Percentiles rank a stretch among this genome's conserved stretches.
These are phyloP conservation scores for Cutaneotrichosporon curvatum DNA, from an alignment of 1,284 basidiomycete species.

Conservation along the genomic window DNA sequence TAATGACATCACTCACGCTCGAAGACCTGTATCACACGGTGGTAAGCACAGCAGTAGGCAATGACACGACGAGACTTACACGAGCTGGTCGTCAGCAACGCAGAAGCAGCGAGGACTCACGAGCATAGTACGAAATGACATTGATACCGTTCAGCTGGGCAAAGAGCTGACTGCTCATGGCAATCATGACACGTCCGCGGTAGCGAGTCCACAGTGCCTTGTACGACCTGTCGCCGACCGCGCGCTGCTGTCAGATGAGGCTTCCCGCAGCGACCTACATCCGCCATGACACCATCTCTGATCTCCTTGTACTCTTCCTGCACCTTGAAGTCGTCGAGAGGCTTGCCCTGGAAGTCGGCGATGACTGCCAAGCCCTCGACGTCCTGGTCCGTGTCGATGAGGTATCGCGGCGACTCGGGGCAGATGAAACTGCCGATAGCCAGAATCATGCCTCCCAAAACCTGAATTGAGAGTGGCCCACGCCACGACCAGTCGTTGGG, in stretches of 20 bases:
- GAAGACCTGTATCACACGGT: slow-evolving; percentile 61
- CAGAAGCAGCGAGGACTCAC: slow-evolving; percentile 35
- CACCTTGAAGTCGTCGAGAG: slow-evolving; percentile 65
- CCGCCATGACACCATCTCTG: slow-evolving; percentile 73
- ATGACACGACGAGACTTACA: slow-evolving; percentile 12
- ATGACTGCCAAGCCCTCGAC: slow-evolving; percentile 79
- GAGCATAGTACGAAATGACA: slow-evolving; percentile 91
- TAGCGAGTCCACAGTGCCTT: slow-evolving; percentile 79
- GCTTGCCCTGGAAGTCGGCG: slow-evolving; percentile 81
- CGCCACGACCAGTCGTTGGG: slow-evolving; percentile 76
- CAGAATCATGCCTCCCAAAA: slow-evolving; percentile 76
- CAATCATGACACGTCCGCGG: slow-evolving; percentile 80
- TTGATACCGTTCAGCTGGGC: slow-evolving; percentile 94
- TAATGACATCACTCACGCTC: slow-evolving; percentile 55
- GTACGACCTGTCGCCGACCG: slow-evolving; percentile 78
- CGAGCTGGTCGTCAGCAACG: slow-evolving; percentile 39
- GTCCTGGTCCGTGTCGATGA: slow-evolving; percentile 84
- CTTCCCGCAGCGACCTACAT: slow-evolving; percentile 51
- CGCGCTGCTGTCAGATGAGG: slow-evolving; percentile 42
- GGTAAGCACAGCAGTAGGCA: slow-evolving; percentile 15
- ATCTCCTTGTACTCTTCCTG: slow-evolving; percentile 87
- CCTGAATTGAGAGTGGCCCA: slow-evolving; percentile 77
- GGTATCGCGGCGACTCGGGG: slow-evolving; percentile 89
- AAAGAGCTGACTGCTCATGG: slow-evolving; percentile 96
- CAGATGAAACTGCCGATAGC: slow-evolving; percentile 75